Base-by-base conservation (phyloP, 192 early-diverging fungal genomes). In the Entomortierella beljakovae region DNA sequence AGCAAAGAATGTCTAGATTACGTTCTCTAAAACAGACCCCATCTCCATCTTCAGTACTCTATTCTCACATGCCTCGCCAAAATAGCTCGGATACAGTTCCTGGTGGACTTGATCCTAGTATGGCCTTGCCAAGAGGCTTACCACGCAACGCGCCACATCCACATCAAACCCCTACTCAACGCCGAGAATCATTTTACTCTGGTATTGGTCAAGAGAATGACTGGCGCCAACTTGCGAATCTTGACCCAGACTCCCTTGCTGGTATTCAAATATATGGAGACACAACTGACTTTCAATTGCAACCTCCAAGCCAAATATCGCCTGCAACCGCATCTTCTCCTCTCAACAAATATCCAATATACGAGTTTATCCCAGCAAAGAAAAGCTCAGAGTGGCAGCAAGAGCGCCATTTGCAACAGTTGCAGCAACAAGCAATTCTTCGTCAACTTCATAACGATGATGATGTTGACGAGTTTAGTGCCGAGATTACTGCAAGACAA, bases 161-260 rank as follows among this genome's bases (percentile, higher is more conserved):
- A 1, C 60, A 69, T 28, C 52, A 62, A 26, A 52, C 66, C 6
- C 54, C 54, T n/a, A n/a, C n/a, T n/a, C n/a, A n/a, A 23, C 53
- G 50, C 33, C 74, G 74, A 29, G 75, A 79, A 31, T 79, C 75
- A 22, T 70, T 79, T 35, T 79, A 70, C 22, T 70, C 75, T n/a
- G 75, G 75, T 25, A 79, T 79, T 48, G 68, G 68, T 26, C 54
- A 69, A 31, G 75, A 69, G 2, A 79, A 65, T 25, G 75, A 79
- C 20, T 79, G 75, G 75, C 67, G 62, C 6, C 75, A 79, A 33
- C 50, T 79, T 0, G 67, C 64, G 23, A 61, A 79, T 3, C 57
- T 79, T 11, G 75, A 79, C 38, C 75, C 75, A 5, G 75, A 70
- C 26, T 60, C 49, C 38, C 33, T 70, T 5, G 68, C 68, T 1